Evolutionary conservation across 73 alveolate species (phyloP), one percentile per base, ranked within the genome.

Genomic region (Paramecium biaurelia): DNA sequence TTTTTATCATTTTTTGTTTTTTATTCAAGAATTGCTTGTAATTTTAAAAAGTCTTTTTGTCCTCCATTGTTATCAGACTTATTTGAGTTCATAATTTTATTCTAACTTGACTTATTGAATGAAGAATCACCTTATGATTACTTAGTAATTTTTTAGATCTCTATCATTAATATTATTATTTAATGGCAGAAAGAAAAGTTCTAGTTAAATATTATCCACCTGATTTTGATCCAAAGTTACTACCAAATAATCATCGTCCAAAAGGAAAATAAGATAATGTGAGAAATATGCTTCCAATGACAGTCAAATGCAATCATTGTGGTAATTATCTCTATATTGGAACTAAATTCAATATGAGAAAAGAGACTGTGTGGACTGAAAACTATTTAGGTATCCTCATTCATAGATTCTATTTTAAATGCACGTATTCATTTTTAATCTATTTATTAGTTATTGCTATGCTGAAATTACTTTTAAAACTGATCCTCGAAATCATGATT

Each of bases 401-500:
- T 58, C 95, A 93, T 92, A 92, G 99, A 26, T 98, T 98, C 92
- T 98, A 97, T 97, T 97, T 96, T 93, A 98, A 98, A 89, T 98
- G 99, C 93, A 95, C 98, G 70, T 72, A 72, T 0, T 72, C 37
- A 53, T 4, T 72, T 0, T 11, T 4, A n/a, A 72, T 32, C 10
- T n/a, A 20, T 26, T 3, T 34, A 53, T 53, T 53, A 72, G 86
- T 15, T 92, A 96, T 76, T 98, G 99, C 93, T 93, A 96, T 93
- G 97, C 99, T 74, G 99, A 98, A 95, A 94, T 98, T 53, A 97
- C 99, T 59, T 96, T 98, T 97, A 98, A 97, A 85, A 98, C 99
- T 74, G 99, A 98, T 89, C 99, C 99, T 24, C 97, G 98, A 93
- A 97, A 98, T 94, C 97, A 97, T 93, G 99, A 98, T 89, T 98